Percentiles rank a stretch among this genome's conserved stretches.
These are phyloP conservation scores for Exophiala sp. DNA, from an alignment of 2,329 filamentous ascomycete species.

Conservation along the genomic window DNA sequence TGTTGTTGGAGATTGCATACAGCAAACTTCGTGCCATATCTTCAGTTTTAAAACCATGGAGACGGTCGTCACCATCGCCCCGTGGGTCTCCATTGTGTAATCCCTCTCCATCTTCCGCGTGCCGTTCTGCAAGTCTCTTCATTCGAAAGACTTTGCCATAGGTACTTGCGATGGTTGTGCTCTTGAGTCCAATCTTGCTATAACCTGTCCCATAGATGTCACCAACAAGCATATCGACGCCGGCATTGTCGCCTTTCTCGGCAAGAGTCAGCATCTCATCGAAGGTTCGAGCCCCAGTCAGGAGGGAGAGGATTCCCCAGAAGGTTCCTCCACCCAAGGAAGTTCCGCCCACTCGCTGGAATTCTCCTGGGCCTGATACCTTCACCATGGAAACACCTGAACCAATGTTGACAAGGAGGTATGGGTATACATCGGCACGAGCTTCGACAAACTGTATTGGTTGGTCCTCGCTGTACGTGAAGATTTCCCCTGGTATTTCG, in stretches of 20 bases:
- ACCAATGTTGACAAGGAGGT: slow-evolving; percentile 96
- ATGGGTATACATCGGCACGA: slow-evolving; percentile 82
- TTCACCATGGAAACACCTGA: slow-evolving; percentile 97
- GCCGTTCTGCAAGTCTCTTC: slow-evolving; percentile 77
- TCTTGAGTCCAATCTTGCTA: slow-evolving; percentile 87
- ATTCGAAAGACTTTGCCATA: slow-evolving; percentile 96
- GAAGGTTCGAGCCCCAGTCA: slow-evolving; percentile 93
- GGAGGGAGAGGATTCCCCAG: slow-evolving; percentile 86
- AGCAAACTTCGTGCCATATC: slow-evolving; percentile 89
- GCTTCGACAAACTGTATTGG: slow-evolving; percentile 86
- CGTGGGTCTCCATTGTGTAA: slow-evolving; percentile 48
- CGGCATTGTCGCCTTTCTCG: slow-evolving; percentile 83
- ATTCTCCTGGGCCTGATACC: slow-evolving; percentile 82
- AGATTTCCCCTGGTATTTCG: slow-evolving; percentile 94
- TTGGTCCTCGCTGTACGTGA: slow-evolving; percentile 83
- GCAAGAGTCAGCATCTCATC: slow-evolving; percentile 96
- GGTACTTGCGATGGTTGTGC: slow-evolving; percentile 89
- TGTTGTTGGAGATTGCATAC: slow-evolving; percentile 65
- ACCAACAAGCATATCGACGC: slow-evolving; percentile 93
- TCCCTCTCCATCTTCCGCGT: slow-evolving; percentile 69
- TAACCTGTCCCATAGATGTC: slow-evolving; percentile 98
- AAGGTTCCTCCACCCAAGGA: slow-evolving; percentile 95
- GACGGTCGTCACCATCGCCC: slow-evolving; percentile 36
- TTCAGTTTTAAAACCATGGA: slow-evolving; percentile 64
- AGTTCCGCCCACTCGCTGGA: slow-evolving; percentile 87